phyloP scores from a whole-genome alignment of 2,329 filamentous ascomycete species.

The Cladorrhinum sp. region DNA sequence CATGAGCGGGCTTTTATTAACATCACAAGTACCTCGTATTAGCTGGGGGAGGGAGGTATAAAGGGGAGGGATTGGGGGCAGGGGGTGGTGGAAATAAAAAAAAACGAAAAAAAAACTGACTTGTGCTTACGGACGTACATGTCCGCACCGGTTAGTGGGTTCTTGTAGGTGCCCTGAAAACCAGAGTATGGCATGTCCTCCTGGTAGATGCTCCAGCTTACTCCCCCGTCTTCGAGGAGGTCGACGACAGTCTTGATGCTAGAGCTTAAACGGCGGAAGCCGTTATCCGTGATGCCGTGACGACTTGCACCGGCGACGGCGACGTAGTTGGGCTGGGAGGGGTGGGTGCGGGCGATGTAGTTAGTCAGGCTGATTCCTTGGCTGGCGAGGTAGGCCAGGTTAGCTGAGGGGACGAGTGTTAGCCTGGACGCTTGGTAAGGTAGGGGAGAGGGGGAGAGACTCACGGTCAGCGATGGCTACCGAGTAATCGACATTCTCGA shows the following conservation, averaged over 20 bases:
- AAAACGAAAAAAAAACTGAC: neutral
- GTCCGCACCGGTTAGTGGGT: constrained; percentile 63
- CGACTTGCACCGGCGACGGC: constrained; percentile 67
- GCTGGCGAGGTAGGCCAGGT: constrained; percentile 54
- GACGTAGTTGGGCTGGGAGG: constrained; percentile 74
- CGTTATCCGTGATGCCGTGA: constrained; percentile 69
- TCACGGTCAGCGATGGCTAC: constrained; percentile 60
- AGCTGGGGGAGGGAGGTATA: constrained; percentile 41
- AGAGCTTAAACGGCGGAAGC: constrained; percentile 53
- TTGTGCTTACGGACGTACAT: constrained; percentile 79
- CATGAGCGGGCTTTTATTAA: constrained; percentile 52
- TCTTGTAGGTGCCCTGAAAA: constrained; percentile 65
- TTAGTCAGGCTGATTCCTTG: constrained; percentile 61
- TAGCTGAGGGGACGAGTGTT: constrained; percentile 32
- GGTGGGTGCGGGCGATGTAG: constrained; percentile 64
- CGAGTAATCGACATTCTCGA: constrained; percentile 69
- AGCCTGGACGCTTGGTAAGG: neutral
- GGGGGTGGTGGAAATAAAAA: no score
- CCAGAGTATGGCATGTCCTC: constrained; percentile 75
- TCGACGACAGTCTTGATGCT: constrained; percentile 68
- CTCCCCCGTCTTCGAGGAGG: constrained; percentile 60
- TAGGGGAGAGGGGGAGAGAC: constrained; percentile 20
- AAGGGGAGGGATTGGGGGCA: no score
- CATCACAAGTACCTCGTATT: no score
- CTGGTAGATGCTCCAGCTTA: constrained; percentile 71